Evolutionary conservation across 768 basidiomycete genomes (phyloP).

Genomic region (Chalciporus pseudorubinellus): DNA sequence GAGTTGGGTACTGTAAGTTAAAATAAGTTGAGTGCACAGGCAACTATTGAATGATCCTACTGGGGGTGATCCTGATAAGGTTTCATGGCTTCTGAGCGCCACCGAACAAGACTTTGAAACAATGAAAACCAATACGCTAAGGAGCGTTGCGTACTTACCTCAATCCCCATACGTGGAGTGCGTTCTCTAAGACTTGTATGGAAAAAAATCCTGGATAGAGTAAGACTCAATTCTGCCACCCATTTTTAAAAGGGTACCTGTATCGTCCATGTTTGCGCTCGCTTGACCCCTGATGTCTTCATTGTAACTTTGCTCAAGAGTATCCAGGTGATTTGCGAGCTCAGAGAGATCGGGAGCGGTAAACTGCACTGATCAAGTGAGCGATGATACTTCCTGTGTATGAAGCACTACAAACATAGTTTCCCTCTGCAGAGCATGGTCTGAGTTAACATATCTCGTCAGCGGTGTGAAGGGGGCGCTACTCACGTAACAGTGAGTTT

Average conservation of each 20-base stretch:
- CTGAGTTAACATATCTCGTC: slow-evolving; percentile 38
- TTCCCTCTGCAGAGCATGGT: slow-evolving; percentile 37
- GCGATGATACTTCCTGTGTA: neutral
- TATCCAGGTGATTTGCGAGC: slow-evolving; percentile 68
- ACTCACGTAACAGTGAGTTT: slow-evolving; percentile 71
- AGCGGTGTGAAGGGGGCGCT: slow-evolving; percentile 33
- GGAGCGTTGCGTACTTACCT: slow-evolving; percentile 44
- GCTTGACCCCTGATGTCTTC: slow-evolving; percentile 40
- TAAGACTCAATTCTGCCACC: neutral
- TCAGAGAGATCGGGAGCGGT: slow-evolving; percentile 75
- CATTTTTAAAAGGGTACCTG: slow-evolving; percentile 44
- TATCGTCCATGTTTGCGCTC: slow-evolving; percentile 90
- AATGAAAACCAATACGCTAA: slow-evolving; percentile 5
- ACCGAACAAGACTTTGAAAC: slow-evolving; percentile 59
- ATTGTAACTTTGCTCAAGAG: slow-evolving; percentile 60
- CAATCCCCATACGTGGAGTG: slow-evolving; percentile 80
- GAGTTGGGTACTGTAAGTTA: slow-evolving; percentile 59
- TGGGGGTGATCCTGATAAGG: slow-evolving; percentile 73
- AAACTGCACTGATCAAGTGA: slow-evolving; percentile 48
- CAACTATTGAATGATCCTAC: slow-evolving; percentile 41
- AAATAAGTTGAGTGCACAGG: slow-evolving; percentile 8
- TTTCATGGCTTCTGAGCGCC: slow-evolving; percentile 82
- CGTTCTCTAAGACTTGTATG: slow-evolving; percentile 82
- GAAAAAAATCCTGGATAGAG: slow-evolving; percentile 77
- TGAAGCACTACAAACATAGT: slow-evolving; percentile 41